Base-by-base conservation (phyloP, 352 stramenopile genomes). In the Globisporangium recalcitrans region DNA sequence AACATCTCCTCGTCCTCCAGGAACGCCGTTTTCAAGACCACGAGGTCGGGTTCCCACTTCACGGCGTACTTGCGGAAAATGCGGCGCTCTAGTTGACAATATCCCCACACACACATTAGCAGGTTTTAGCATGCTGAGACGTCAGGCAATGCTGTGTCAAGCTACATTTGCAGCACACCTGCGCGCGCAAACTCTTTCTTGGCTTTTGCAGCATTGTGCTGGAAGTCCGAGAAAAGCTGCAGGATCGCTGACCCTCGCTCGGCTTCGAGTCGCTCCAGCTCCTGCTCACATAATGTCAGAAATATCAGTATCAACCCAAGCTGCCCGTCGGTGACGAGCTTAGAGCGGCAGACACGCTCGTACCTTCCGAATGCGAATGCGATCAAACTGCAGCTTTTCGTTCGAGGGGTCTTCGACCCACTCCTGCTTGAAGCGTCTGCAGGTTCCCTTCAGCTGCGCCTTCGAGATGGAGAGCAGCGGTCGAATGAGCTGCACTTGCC, bases 381-480 rank as follows among this genome's bases (percentile, higher is more conserved):
- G 81, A 55, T 95, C 86, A 55, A 87, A 95, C 60, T 80, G 47
- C 4, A 80, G 71, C 53, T 86, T 77, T 53, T 94, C 76, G 56
- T 95, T 95, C 4, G 78, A 88, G 21, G 84, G 86, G 71, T 95
- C 86, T 58, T 95, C 82, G 16, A 92, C 80, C 86, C 86, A 95
- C 26, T 69, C 56, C 56, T 92, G 82, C 4, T 72, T 31, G 56
- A 95, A 95, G 29, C 74, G 78, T 51, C 78, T 46, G 63, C 84
- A 93, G 10, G 86, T 95, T 31, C 68, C 75, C 56, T 81, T 86
- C 44, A 95, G 52, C 42, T 78, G 65, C 2, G 72, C 53, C 68
- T 93, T 95, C 0, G 71, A 72, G 1, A 88, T 64, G 7, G 65
- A 70, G 3, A 93, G 73, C 38, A 95, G 67, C 29, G 86, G 86